Percentiles rank a stretch among this genome's conserved stretches.
Conservation (phyloP, 164 flowering plant species). For the Liriodendron chinense region DNA sequence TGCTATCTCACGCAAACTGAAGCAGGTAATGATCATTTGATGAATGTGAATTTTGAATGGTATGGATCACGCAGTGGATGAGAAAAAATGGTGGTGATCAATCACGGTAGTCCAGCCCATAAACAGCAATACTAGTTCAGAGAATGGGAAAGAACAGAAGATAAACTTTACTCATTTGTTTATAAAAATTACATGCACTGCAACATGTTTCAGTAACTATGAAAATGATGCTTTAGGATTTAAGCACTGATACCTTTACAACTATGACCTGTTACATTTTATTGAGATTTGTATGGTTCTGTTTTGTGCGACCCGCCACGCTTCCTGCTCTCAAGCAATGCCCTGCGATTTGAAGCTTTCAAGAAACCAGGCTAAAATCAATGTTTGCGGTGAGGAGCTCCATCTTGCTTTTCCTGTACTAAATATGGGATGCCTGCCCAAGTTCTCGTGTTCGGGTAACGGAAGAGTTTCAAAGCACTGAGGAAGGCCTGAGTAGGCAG, state of each 20-base stretch:
- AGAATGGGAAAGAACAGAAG: background rate
- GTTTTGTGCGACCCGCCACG: background rate
- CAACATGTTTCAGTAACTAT: background rate
- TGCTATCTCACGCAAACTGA: too few species aligned
- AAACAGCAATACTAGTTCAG: too few species aligned
- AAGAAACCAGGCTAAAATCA: background rate
- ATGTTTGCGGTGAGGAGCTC: background rate
- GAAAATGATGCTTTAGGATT: background rate
- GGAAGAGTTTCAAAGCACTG: background rate
- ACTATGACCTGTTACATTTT: constrained; percentile 16
- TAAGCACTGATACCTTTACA: constrained; percentile 21
- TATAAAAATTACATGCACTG: background rate
- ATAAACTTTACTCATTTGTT: too few species aligned
- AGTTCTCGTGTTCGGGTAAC: background rate
- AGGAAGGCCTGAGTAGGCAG: background rate
- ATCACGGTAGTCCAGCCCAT: too few species aligned
- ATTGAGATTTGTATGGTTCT: constrained; percentile 2
- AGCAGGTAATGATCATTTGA: too few species aligned
- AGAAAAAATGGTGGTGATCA: too few species aligned
- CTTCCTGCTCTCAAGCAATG: background rate
- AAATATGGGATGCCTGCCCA: background rate
- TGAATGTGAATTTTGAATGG: too few species aligned
- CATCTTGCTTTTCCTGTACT: background rate
- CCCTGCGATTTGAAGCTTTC: background rate
- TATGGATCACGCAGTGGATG: too few species aligned